phyloP scores from a whole-genome alignment of 139 green algal genomes.

The Picochlorum sp. region DNA sequence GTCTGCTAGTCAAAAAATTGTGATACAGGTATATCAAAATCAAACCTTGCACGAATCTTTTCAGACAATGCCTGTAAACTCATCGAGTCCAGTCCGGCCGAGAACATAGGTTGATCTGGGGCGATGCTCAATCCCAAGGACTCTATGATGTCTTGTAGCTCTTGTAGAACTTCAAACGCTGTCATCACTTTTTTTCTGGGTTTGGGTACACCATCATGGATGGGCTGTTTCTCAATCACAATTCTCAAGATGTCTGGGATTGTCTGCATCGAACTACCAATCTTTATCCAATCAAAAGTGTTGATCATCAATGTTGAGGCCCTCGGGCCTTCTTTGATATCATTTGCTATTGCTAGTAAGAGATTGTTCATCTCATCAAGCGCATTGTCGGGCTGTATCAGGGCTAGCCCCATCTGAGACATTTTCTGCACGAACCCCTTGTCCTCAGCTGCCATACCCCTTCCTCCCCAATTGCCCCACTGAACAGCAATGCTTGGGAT shows the following conservation, averaged over 20 bases:
- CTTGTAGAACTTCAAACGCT: background rate
- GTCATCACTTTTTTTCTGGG: background rate
- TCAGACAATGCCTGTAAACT: background rate
- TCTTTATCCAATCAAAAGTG: slow-evolving; percentile 14
- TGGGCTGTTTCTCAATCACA: slow-evolving; percentile 3
- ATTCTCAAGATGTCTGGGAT: slow-evolving; percentile 18
- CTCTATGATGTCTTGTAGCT: slow-evolving; percentile 4
- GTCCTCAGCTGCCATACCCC: slow-evolving; percentile 34
- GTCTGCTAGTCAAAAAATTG: too few relatives aligned
- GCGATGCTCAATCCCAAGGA: background rate
- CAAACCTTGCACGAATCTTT: slow-evolving; percentile 10
- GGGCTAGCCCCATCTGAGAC: slow-evolving; percentile 58
- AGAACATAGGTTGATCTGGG: slow-evolving; percentile 9
- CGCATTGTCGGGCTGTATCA: slow-evolving; percentile 44
- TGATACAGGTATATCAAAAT: background rate
- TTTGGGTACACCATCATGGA: background rate
- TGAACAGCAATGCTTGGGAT: slow-evolving; percentile 20
- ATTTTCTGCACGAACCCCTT: slow-evolving; percentile 26
- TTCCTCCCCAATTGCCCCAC: slow-evolving; percentile 44
- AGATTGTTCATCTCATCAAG: slow-evolving; percentile 30
- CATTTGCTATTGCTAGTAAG: slow-evolving; percentile 8
- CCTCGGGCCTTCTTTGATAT: background rate
- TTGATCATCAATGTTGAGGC: slow-evolving; percentile 5
- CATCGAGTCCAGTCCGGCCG: slow-evolving; percentile 4
- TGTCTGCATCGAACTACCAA: background rate